Conservation (phyloP, 306 rosid genomes). For the Pyrus pyrifolia region DNA sequence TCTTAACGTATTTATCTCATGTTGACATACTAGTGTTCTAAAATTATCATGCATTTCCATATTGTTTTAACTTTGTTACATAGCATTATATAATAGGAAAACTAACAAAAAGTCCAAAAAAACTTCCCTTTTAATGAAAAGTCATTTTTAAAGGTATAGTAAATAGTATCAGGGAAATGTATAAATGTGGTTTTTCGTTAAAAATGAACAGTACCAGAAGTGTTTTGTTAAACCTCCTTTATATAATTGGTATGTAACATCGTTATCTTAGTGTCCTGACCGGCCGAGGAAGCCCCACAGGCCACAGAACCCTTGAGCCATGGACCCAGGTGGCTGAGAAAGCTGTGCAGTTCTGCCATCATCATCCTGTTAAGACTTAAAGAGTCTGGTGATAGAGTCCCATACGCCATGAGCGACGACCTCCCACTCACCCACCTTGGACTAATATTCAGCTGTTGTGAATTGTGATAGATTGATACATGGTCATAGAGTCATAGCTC, state of each 20-base stretch:
- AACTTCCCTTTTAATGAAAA: too few species aligned
- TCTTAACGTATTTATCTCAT: too few species aligned
- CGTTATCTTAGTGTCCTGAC: background rate
- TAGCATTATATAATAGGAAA: too few species aligned
- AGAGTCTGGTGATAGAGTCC: conserved; percentile 4
- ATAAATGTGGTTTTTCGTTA: too few species aligned
- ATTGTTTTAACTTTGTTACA: background rate
- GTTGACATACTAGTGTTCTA: too few species aligned
- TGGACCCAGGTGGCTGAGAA: background rate
- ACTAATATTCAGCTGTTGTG: background rate
- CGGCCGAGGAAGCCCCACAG: background rate
- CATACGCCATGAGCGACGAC: conserved; percentile 23
- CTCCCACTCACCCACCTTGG: conserved; percentile 37
- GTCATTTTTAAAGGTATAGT: too few species aligned
- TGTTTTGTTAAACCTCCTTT: too few species aligned
- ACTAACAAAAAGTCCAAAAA: too few species aligned
- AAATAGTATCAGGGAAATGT: too few species aligned
- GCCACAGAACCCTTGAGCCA: background rate
- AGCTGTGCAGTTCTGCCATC: background rate
- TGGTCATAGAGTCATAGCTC: background rate
- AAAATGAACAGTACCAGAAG: too few species aligned
- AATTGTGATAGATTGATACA: background rate
- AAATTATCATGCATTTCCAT: too few species aligned
- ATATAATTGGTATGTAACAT: background rate
- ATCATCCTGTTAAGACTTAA: background rate